Conservation (phyloP, 75 land plant genomes). For the Cunninghamia lanceolata region DNA sequence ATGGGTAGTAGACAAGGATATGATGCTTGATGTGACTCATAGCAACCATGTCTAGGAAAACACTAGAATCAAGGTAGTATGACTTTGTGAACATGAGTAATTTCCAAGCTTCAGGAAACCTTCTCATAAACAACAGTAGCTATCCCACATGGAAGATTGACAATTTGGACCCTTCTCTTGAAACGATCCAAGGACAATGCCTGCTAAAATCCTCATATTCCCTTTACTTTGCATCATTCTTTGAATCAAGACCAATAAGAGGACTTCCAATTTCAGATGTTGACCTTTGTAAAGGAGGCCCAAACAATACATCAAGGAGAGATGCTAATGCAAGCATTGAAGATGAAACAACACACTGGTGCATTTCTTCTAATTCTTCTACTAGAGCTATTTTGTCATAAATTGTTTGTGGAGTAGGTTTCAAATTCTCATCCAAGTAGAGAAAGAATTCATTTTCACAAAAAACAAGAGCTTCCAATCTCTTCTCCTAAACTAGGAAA, state of each 20-base stretch:
- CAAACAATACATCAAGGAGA: conserved; percentile 61
- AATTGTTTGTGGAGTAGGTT: too few species aligned
- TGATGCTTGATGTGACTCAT: conserved; percentile 89
- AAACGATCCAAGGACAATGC: conserved; percentile 71
- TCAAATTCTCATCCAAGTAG: conserved; percentile 82
- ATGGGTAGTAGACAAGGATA: conserved; percentile 70
- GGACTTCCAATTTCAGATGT: conserved; percentile 26
- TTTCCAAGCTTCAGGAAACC: conserved; percentile 71
- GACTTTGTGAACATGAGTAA: conserved; percentile 46
- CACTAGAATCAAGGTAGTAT: conserved; percentile 66
- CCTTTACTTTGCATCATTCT: conserved; percentile 47
- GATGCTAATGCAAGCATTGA: conserved; percentile 83
- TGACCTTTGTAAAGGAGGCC: conserved; percentile 22
- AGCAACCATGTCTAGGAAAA: conserved; percentile 82
- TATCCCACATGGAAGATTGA: conserved; percentile 94
- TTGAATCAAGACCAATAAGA: conserved; percentile 24
- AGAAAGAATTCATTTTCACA: conserved; percentile 72
- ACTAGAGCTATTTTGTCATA: too few species aligned
- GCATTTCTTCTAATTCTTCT: too few species aligned
- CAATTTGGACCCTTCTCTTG: conserved; percentile 82
- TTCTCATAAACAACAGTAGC: conserved; percentile 56
- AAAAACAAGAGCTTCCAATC: conserved; percentile 75
- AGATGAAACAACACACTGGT: conserved; percentile 71
- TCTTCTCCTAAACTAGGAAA: conserved; percentile 76
- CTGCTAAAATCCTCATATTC: conserved; percentile 48